Evolutionary conservation across 768 basidiomycete species (phyloP), one percentile per base, ranked within the genome.

Genomic region (Boletus sp.): DNA sequence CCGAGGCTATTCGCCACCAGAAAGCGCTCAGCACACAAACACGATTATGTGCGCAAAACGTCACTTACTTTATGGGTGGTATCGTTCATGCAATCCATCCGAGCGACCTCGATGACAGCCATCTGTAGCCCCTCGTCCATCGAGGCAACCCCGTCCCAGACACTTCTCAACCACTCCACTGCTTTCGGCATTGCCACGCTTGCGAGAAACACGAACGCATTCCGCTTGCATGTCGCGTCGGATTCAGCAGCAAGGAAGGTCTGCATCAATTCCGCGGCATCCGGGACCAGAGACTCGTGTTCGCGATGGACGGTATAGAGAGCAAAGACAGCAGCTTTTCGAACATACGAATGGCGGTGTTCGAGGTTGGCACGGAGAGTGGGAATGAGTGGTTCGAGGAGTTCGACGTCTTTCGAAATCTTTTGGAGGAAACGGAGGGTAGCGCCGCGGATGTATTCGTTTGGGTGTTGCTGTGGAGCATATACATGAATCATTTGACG

Each of bases 391-490:
- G 97, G 97, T 75, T 98, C 97, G 25, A 98, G 83, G 13, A 98
- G 83, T 70, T 99, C 97, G 4, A 84, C 77, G 62, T 98, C 97
- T 71, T 90, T 88, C 17, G 88, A 80, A 49, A 99, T 88, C 77
- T 99, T 99, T 75, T 96, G 92, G 13, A 98, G 81, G 75, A 95
- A 96, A 25, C 97, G 88, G 33, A 98, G 83, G 11, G 93, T 95
- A n/a, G 94, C 92, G 42, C 97, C 97, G 35, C 97, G 90, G 64
- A 99, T 97, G 71, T 98, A 99, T 77, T 99, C 97, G 65, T 99
- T 98, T 9, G 96, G 95, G 66, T 99, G 97, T 94, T 98, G 95
- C 90, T 95, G 58, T 7, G 40, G 23, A 33, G 45, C 1, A 32
- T n/a, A 30, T 3, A 37, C 4, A 17, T 61, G 38, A 53, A 47